These are phyloP conservation scores for Talaromyces nanjingensis DNA, from an alignment of 495 filamentous ascomycete genomes.

Conservation along the genomic window DNA sequence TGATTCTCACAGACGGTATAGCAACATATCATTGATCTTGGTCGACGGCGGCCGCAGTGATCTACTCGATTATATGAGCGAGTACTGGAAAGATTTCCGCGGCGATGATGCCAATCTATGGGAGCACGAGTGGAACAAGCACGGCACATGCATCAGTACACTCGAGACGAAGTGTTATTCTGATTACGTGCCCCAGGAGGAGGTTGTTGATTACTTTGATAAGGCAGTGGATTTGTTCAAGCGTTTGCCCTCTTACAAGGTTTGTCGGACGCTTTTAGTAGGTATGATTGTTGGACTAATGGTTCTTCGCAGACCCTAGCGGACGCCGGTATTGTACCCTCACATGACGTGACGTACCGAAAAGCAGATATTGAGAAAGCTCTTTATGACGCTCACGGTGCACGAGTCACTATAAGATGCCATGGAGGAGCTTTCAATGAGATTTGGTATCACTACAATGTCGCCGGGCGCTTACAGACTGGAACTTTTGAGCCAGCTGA, in stretches of 20 bases:
- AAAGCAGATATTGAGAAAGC: conserved; percentile 54
- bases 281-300: neutral
- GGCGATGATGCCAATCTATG: conserved; percentile 63
- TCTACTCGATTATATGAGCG: conserved; percentile 62
- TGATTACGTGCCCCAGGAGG: conserved; percentile 53
- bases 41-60: conserved; percentile 45
- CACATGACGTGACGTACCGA: conserved; percentile 47
- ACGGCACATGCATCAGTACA: conserved; percentile 53
- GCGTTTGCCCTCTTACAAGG: conserved; percentile 36
- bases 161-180: conserved; percentile 68
- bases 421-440: conserved; percentile 55
- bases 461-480: conserved; percentile 67
- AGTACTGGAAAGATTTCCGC: conserved; percentile 58
- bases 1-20: conserved; percentile 54
- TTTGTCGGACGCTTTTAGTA: conserved; percentile 13
- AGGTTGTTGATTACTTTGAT: conserved; percentile 55
- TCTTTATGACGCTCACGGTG: conserved; percentile 56
- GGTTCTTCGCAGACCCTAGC: conserved; percentile 28
- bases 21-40: conserved; percentile 60
- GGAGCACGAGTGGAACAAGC: conserved; percentile 79
- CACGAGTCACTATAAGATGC: conserved; percentile 65
- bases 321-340: conserved; percentile 42
- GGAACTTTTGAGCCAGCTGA: conserved; percentile 63
- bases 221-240: conserved; percentile 48
- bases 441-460: conserved; percentile 81